Evolutionary conservation across 345 rosid genomes (phyloP).

Genomic region (Syzygium jambos): DNA sequence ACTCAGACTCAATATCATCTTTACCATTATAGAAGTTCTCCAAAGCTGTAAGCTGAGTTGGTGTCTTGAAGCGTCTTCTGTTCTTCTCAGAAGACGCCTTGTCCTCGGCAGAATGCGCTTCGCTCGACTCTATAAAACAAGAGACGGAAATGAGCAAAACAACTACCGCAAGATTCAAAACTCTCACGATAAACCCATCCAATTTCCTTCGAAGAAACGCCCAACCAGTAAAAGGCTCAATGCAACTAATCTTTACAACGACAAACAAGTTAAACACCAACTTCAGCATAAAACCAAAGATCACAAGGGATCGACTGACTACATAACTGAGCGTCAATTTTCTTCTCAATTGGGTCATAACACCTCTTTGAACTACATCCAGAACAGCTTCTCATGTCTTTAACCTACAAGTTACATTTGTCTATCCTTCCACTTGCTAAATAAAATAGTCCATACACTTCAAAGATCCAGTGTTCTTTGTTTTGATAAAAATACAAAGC

Average conservation of each 20-base stretch:
- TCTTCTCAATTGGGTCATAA: not conserved
- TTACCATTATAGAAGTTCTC: constrained; percentile 79
- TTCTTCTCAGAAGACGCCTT: constrained; percentile 46
- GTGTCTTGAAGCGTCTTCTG: constrained; percentile 67
- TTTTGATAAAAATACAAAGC: not conserved
- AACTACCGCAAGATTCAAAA: not conserved
- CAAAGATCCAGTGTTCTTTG: not conserved
- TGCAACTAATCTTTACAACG: not conserved
- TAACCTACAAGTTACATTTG: not conserved
- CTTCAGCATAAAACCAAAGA: not conserved
- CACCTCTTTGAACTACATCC: not conserved
- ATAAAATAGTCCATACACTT: not conserved
- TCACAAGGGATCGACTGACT: not conserved
- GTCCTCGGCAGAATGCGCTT: constrained; percentile 51
- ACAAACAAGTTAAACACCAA: not conserved
- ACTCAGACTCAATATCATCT: constrained; percentile 1
- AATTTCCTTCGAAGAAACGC: not conserved
- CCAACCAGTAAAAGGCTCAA: not conserved
- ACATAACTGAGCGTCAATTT: not conserved
- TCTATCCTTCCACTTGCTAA: not conserved
- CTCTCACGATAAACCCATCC: not conserved
- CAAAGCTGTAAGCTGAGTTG: constrained; percentile 59
- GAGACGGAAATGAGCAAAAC: constrained; percentile 3
- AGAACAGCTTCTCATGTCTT: not conserved
- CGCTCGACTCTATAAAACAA: constrained; percentile 38